A percentile compares a stretch with the other conserved stretches of the same genome.
Conservation (phyloP, 495 filamentous ascomycete genomes). For the Talaromyces adpressus region DNA sequence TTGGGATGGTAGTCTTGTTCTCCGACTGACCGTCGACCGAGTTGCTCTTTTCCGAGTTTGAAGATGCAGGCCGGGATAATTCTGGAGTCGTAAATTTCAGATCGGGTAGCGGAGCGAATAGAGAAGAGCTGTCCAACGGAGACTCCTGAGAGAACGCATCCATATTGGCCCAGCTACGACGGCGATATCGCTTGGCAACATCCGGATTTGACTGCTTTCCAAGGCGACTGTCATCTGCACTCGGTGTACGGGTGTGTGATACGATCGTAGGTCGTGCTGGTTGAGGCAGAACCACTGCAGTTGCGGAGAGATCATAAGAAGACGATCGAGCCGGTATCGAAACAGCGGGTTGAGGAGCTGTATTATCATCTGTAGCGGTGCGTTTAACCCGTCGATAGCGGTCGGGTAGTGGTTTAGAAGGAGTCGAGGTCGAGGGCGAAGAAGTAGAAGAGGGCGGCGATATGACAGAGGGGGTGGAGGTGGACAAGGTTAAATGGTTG, state of each 20-base stretch:
- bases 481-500: constrained; percentile 36
- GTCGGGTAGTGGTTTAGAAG: constrained; percentile 56
- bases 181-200: constrained; percentile 66
- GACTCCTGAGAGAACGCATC: constrained; percentile 46
- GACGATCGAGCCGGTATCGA: constrained; percentile 11
- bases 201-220: constrained; percentile 43
- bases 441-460: constrained; percentile 38
- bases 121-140: constrained; percentile 15
- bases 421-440: constrained; percentile 37
- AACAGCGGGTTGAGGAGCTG: constrained; percentile 35
- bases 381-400: constrained; percentile 57
- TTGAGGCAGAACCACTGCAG: constrained; percentile 1
- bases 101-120: constrained; percentile 10
- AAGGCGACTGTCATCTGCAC: constrained; percentile 47
- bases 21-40: constrained; percentile 28
- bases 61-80: constrained; percentile 36
- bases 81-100: constrained; percentile 28
- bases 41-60: constrained; percentile 54
- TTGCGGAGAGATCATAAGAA: constrained; percentile 19
- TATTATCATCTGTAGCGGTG: constrained; percentile 33
- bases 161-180: constrained; percentile 76
- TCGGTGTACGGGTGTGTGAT: constrained; percentile 36
- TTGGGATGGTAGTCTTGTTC: constrained; percentile 1
- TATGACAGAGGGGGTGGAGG: constrained; percentile 43
- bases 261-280: constrained; percentile 5